Evolutionary conservation across 2,329 filamentous ascomycete genomes (phyloP).

Genomic region (Monilinia laxa): DNA sequence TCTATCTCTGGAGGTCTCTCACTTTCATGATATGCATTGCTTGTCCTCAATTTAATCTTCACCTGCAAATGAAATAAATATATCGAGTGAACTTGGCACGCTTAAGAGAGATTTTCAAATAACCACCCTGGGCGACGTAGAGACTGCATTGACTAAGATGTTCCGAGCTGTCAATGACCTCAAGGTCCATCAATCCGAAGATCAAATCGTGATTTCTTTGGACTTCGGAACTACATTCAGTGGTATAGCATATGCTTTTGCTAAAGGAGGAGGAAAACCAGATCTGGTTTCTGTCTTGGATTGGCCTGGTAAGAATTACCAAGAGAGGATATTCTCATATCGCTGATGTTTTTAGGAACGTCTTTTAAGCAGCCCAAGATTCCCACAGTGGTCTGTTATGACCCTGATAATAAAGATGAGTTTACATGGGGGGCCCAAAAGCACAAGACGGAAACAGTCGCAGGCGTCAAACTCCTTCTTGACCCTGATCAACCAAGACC

Average conservation of each 20-base stretch:
- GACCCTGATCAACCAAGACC: conserved; percentile 33
- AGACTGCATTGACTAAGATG: background rate
- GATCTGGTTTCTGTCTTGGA: conserved; percentile 26
- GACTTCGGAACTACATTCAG: conserved; percentile 32
- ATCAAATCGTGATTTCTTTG: conserved; percentile 27
- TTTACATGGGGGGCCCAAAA: conserved; percentile 28
- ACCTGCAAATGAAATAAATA: background rate
- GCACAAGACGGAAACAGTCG: conserved; percentile 26
- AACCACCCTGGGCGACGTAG: background rate
- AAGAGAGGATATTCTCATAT: background rate
- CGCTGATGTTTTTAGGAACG: background rate
- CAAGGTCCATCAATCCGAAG: conserved; percentile 14
- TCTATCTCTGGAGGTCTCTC: too few relatives aligned
- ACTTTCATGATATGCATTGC: background rate
- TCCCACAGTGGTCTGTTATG: conserved; percentile 27
- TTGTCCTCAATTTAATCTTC: background rate
- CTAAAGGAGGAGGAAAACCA: conserved; percentile 7
- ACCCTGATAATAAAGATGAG: conserved; percentile 12
- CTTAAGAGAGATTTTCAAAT: background rate
- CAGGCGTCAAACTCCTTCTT: conserved; percentile 35
- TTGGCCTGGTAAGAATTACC: conserved; percentile 28
- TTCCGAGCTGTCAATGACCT: background rate
- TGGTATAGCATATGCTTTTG: conserved; percentile 29
- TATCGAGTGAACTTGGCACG: background rate
- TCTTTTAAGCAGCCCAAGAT: conserved; percentile 25